Evolutionary conservation across 495 filamentous ascomycete species (phyloP), one percentile per base, ranked within the genome.

Genomic region (Friedmanniomyces simplex): DNA sequence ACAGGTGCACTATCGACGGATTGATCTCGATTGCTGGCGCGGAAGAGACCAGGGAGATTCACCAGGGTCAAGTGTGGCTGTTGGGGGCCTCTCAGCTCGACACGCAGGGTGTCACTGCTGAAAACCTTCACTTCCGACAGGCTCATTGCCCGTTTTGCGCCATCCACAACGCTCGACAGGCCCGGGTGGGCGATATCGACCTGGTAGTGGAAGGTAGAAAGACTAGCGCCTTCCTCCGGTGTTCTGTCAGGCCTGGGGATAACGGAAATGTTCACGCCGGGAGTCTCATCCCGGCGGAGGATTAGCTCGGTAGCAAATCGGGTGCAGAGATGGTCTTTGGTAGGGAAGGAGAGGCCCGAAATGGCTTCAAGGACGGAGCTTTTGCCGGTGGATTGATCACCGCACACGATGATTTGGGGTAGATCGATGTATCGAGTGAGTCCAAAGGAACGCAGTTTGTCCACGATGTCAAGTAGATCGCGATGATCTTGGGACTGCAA

Each of bases 31-130:
- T 18, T 21, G 76, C 78, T 18, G 72, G 54, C 11, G 71, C 77
- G 0, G 66, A 86, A 86, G 10, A 85, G 79, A 0, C 82, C 79
- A 0, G 82, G 82, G 2, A 85, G 74, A 60, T 87, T 80, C 42
- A 85, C 79, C 1, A 87, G 69, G 47, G 72, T 83, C 1, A 87
- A 66, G 59, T 86, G 75, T 21, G 78, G 69, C 55, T 82, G 71
- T 1, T 79, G 47, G 0, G 82, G 82, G 0, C 84, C 80, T 22
- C 58, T 56, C 2, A 84, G 77, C 63, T 85, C 80, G 21, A 86
- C 72, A 36, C 73, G 77, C 13, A 86, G 72, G 1, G 86, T 69
- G 61, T 82, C 74, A 4, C 75, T 68, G 1, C 78, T 79, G 55
- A 87, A 85, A 8, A 37, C 34, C 34, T 37, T 37, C 8, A 8